Evolutionary conservation across 192 early-diverging fungal genomes (phyloP).

Genomic region (Kickxella alabastrina): DNA sequence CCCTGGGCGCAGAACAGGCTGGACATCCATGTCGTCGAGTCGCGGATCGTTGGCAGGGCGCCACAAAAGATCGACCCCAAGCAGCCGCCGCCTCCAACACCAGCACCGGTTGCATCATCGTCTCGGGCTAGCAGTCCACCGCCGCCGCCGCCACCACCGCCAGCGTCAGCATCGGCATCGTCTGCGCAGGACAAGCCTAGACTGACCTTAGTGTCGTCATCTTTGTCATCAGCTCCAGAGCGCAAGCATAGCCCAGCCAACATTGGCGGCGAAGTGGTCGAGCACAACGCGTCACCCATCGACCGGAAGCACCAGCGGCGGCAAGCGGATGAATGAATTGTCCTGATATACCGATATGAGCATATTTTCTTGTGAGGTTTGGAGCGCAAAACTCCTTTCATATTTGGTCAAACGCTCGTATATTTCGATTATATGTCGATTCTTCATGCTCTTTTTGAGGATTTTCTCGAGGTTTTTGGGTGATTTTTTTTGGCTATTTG

Average conservation of each 20-base stretch:
- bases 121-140: slow-evolving; percentile 3
- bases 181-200: too few relatives aligned
- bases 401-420: too few relatives aligned
- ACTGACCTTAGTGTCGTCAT: background rate
- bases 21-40: slow-evolving; percentile 42
- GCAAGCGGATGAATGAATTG: background rate
- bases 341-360: too few relatives aligned
- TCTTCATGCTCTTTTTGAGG: too few relatives aligned
- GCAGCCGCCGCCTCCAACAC: slow-evolving; percentile 2
- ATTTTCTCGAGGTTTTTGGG: too few relatives aligned
- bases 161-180: too few relatives aligned
- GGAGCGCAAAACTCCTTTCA: too few relatives aligned
- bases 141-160: background rate
- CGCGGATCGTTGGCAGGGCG: slow-evolving; percentile 19
- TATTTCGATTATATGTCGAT: too few relatives aligned
- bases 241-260: slow-evolving; percentile 2
- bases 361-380: too few relatives aligned
- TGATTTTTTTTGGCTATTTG: too few relatives aligned
- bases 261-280: slow-evolving; percentile 7
- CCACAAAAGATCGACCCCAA: slow-evolving; percentile 20
- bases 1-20: slow-evolving; percentile 49
- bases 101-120: slow-evolving; percentile 1
- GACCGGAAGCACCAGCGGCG: background rate
- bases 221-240: slow-evolving; percentile 1
- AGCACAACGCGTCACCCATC: background rate